These are phyloP conservation scores for Zychaea mexicana DNA, from an alignment of 371 early-diverging fungal species.

Conservation along the genomic window DNA sequence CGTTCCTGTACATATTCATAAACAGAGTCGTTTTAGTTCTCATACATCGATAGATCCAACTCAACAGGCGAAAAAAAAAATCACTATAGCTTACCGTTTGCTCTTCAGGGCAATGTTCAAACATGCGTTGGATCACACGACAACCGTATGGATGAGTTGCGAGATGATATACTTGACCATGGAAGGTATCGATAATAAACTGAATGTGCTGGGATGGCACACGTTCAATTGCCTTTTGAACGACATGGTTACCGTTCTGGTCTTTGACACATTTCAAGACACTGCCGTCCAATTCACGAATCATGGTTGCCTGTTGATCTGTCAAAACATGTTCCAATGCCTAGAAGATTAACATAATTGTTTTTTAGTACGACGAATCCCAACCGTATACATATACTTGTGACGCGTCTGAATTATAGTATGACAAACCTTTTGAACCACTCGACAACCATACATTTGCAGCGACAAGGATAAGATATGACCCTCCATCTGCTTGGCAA, in stretches of 20 bases:
- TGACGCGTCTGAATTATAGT: too few species aligned
- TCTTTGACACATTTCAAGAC: constrained; percentile 98
- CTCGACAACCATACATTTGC: constrained; percentile 99
- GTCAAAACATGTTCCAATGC: constrained; percentile 92
- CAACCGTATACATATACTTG: too few species aligned
- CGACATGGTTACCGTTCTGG: constrained; percentile 99
- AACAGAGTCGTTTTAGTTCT: neutral
- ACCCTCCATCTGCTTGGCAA: constrained; percentile 93
- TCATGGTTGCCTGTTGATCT: constrained; percentile 89
- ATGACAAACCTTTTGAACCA: constrained; percentile 89
- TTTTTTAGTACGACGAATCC: neutral
- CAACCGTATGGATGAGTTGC: constrained; percentile 99
- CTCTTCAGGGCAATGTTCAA: constrained; percentile 94
- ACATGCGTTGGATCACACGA: constrained; percentile 99
- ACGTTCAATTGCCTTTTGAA: constrained; percentile 99
- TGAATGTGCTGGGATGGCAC: constrained; percentile 89
- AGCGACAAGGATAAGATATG: constrained; percentile 93
- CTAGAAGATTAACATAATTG: constrained; percentile 9
- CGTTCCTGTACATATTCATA: constrained; percentile 45
- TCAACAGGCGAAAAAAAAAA: neutral
- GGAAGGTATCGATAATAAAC: constrained; percentile 98
- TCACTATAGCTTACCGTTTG: constrained; percentile 62
- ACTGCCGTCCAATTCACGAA: constrained; percentile 92
- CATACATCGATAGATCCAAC: too few species aligned
- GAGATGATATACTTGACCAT: constrained; percentile 93